Evolutionary conservation across 2,329 filamentous ascomycete genomes (phyloP), one percentile per base, ranked within the genome.

Genomic region (Cordyceps javanica): DNA sequence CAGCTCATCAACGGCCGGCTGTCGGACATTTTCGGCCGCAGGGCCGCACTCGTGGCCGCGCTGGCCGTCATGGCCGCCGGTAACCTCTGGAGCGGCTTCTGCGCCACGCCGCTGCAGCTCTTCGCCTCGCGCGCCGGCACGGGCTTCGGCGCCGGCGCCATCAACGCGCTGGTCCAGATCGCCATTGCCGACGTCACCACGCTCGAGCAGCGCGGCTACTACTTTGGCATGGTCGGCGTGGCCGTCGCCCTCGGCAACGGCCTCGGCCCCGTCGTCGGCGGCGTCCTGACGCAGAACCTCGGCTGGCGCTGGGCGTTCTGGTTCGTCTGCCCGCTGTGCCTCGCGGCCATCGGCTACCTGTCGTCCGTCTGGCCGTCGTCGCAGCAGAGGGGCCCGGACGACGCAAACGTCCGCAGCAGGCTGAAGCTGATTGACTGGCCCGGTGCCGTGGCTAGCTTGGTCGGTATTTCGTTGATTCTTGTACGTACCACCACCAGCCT

Each of bases 71-170:
- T 53, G 50, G 50, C 25, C n/a, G 50, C 50, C 11, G 50, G 50
- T 38, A 53, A 53, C 50, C 50, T 53, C 9, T 53, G 50, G 50
- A 53, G 50, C 38, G 50, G 50, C 36, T 44, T 53, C 38, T 53
- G 50, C 38, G n/a, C 36, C 8, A 44, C 50, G 38, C 50, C 36
- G 38, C 10, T 34, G 25, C 50, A 53, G 50, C 50, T 53, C 14
- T 53, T 53, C 16, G 50, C 13, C 5, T 41, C 50, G 50, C 50
- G 50, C 50, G 50, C 50, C n/a, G 23, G 9, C 36, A 53, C 50
- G 2, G 50, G 50, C 11, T 44, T 53, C 7, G 50, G 50, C 50
- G 50, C 50, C 9, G 50, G 50, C 38, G 50, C 50, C 16, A 53
- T 53, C 38, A 53, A 53, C 50, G 50, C 50, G 9, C 39, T 54